Base-by-base conservation (phyloP, 768 basidiomycete genomes). In the Macrolepiota fuliginosa region DNA sequence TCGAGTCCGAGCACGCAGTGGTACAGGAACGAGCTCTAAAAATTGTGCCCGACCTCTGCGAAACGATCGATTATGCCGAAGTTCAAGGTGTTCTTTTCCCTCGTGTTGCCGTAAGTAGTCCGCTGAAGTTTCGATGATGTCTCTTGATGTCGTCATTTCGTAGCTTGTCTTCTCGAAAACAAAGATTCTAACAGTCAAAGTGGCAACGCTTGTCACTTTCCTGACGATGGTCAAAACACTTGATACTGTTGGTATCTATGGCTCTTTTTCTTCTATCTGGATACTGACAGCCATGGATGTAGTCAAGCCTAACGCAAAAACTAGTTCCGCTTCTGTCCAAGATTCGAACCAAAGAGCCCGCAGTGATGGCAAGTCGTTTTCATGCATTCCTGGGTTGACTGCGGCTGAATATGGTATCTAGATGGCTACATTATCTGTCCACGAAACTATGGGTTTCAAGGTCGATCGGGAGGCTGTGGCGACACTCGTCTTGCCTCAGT, bases 401-500 rank as follows among this genome's bases (percentile, higher is more conserved):
- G 54, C 24, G 53, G 13, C 45, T 54, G 6, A 50, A 24, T 22
- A 17, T 36, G 29, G 45, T 61, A 12, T 56, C 3, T 64, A 93
- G 92, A 90, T 94, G 86, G 91, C 91, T 2, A 94, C 94, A 0
- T 77, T 94, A 46, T 84, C 83, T 22, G 94, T 98, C 0, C 96
- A 98, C 75, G 95, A 96, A 72, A 93, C 93, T 0, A 98, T 97
- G 96, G 95, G 96, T 9, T 83, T 87, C 66, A 97, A 96, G 71
- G 88, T 98, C 1, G 96, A 97, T 66, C 84, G 94, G 52, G 94
- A 96, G 73, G 93, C 95, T 10, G 91, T 94, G 11, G 93, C 93
- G 2, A 92, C 90, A 0, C 79, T 94, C 46, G 91, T 96, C 32
- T 77, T 96, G 12, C 94, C 94, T 9, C 94, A 96, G 78, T 75